Evolutionary conservation across 2,329 filamentous ascomycete genomes (phyloP).

Genomic region (Penicillium sp.): DNA sequence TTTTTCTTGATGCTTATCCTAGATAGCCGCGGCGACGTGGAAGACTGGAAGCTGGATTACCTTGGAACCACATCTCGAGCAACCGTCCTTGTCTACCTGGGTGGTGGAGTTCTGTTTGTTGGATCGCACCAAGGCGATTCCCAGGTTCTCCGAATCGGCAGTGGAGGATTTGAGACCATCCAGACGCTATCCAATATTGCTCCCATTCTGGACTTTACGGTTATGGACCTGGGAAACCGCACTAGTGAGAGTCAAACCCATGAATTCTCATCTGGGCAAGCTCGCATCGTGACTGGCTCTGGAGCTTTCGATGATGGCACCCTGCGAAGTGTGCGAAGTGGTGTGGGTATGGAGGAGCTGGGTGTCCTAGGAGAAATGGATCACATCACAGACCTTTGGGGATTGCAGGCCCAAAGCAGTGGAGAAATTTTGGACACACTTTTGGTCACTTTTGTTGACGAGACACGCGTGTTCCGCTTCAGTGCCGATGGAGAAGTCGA

Average conservation of each 20-base stretch:
- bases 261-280: slow-evolving; percentile 92
- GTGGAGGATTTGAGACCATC: slow-evolving; percentile 64
- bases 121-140: slow-evolving; percentile 93
- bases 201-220: slow-evolving; percentile 86
- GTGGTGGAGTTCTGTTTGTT: slow-evolving; percentile 70
- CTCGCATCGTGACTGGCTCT: slow-evolving; percentile 87
- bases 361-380: slow-evolving; percentile 79
- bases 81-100: slow-evolving; percentile 73
- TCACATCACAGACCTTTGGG: slow-evolving; percentile 71
- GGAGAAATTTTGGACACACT: slow-evolving; percentile 62
- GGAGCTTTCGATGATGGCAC: slow-evolving; percentile 88
- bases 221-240: slow-evolving; percentile 93
- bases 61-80: slow-evolving; percentile 73
- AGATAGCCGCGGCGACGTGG: slow-evolving; percentile 64
- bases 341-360: slow-evolving; percentile 85
- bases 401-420: slow-evolving; percentile 57
- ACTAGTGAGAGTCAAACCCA: slow-evolving; percentile 77
- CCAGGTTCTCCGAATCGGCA: slow-evolving; percentile 69
- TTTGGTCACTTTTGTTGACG: slow-evolving; percentile 75
- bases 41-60: slow-evolving; percentile 67
- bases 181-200: slow-evolving; percentile 83
- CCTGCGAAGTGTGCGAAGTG: slow-evolving; percentile 85
- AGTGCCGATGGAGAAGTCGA: slow-evolving; percentile 74
- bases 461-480: slow-evolving; percentile 82
- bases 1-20: slow-evolving; percentile 81